phyloP scores from a whole-genome alignment of 139 green algal genomes.

The Coelastrella sp. region DNA sequence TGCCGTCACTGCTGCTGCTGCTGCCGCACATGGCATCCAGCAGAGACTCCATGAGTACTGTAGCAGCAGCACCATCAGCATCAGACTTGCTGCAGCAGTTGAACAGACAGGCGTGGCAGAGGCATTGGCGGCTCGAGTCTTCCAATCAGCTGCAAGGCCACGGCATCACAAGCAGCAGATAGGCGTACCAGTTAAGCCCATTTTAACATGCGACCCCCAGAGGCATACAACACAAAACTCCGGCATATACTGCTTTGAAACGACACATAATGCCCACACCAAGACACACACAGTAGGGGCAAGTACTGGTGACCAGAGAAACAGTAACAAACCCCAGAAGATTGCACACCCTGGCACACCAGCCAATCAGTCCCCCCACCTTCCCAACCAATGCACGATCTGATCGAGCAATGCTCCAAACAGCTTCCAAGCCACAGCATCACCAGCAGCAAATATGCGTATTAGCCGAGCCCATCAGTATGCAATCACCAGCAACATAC shows the following conservation, averaged over 20 bases:
- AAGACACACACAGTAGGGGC: too few species aligned
- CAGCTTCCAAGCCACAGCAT: slow-evolving; percentile 15
- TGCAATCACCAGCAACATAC: too few species aligned
- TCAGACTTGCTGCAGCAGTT: not conserved
- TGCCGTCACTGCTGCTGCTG: slow-evolving; percentile 23
- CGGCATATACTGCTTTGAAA: too few species aligned
- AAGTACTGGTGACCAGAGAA: too few species aligned
- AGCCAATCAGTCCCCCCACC: not conserved
- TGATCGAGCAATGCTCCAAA: slow-evolving; percentile 22
- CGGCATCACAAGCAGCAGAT: not conserved
- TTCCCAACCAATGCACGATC: slow-evolving; percentile 17
- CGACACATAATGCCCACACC: too few species aligned
- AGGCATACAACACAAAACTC: too few species aligned
- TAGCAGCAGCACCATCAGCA: not conserved
- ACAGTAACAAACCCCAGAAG: not conserved
- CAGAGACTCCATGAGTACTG: slow-evolving; percentile 10
- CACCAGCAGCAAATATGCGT: too few species aligned
- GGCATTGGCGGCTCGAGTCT: not conserved
- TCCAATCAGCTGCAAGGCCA: not conserved
- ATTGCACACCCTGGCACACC: not conserved
- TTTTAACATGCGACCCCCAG: too few species aligned
- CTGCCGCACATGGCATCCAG: slow-evolving; percentile 41
- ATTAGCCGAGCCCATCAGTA: too few species aligned
- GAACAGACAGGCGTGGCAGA: not conserved
- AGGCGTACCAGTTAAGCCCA: too few species aligned